Conservation (phyloP, 2,329 filamentous ascomycete genomes). For the Botrytis paeoniae region DNA sequence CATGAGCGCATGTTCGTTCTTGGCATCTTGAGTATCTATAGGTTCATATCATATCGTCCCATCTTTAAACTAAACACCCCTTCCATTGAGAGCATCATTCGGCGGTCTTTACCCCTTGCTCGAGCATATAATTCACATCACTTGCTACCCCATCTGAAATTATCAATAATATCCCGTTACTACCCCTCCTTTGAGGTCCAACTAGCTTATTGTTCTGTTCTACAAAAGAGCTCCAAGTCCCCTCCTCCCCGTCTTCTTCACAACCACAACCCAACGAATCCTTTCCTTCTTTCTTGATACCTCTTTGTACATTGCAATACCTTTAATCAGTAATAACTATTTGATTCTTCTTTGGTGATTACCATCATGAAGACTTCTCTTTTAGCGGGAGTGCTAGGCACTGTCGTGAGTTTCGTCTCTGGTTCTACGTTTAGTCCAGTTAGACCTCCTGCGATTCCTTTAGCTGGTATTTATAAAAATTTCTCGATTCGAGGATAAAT, state of each 20-base stretch:
- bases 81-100: neutral
- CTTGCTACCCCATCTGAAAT: neutral
- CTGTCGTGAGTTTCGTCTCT: slow-evolving; percentile 16
- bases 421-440: slow-evolving; percentile 60
- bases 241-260: neutral
- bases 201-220: neutral
- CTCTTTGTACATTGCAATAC: neutral
- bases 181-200: slow-evolving; percentile 1
- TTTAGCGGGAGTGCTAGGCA: slow-evolving; percentile 15
- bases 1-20: neutral
- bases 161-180: neutral
- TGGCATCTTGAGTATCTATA: neutral
- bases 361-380: slow-evolving; percentile 25
- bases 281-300: neutral
- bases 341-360: neutral
- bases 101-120: neutral
- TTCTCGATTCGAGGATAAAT: neutral
- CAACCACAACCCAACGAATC: neutral
- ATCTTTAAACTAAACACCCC: neutral
- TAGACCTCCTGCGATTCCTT: slow-evolving; percentile 64
- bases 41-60: neutral
- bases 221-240: slow-evolving; percentile 5
- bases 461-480: slow-evolving; percentile 49
- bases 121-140: neutral
- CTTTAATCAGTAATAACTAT: neutral